A percentile compares a stretch with the other conserved stretches of the same genome.
phyloP scores from a whole-genome alignment of 1,284 basidiomycete genomes.

The Bjerkandera adusta region DNA sequence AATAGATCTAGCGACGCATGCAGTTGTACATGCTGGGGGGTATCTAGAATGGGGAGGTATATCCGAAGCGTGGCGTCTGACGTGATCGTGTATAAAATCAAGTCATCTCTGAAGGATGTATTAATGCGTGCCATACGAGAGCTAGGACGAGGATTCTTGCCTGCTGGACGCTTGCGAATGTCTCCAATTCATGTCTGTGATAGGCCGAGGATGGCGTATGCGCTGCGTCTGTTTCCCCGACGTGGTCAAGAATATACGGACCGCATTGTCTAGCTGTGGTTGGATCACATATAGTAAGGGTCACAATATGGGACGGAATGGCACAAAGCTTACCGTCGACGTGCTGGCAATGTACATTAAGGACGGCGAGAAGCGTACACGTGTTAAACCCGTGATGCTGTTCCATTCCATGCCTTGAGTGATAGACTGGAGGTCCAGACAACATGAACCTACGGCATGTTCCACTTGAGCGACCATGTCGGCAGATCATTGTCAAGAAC shows the following conservation, averaged over 20 bases:
- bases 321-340: slow-evolving; percentile 54
- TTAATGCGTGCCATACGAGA: slow-evolving; percentile 9
- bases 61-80: slow-evolving; percentile 76
- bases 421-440: background rate
- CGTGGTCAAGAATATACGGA: slow-evolving; percentile 70
- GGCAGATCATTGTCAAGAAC: slow-evolving; percentile 77
- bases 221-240: slow-evolving; percentile 64
- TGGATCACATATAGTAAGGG: no score
- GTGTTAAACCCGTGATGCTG: slow-evolving; percentile 21
- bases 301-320: no score
- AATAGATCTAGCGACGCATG: slow-evolving; percentile 73
- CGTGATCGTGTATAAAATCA: slow-evolving; percentile 76
- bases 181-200: slow-evolving; percentile 68
- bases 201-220: slow-evolving; percentile 65
- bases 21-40: slow-evolving; percentile 81
- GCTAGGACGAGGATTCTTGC: slow-evolving; percentile 36
- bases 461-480: slow-evolving; percentile 79
- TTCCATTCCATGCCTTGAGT: background rate
- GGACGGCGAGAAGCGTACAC: slow-evolving; percentile 68
- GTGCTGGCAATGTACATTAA: slow-evolving; percentile 70
- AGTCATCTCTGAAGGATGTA: slow-evolving; percentile 54
- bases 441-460: slow-evolving; percentile 44
- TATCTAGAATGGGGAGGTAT: slow-evolving; percentile 86
- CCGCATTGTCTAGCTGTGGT: slow-evolving; percentile 50
- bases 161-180: slow-evolving; percentile 61